phyloP scores from a whole-genome alignment of 768 basidiomycete genomes.

The Hygrocybe coccinea region DNA sequence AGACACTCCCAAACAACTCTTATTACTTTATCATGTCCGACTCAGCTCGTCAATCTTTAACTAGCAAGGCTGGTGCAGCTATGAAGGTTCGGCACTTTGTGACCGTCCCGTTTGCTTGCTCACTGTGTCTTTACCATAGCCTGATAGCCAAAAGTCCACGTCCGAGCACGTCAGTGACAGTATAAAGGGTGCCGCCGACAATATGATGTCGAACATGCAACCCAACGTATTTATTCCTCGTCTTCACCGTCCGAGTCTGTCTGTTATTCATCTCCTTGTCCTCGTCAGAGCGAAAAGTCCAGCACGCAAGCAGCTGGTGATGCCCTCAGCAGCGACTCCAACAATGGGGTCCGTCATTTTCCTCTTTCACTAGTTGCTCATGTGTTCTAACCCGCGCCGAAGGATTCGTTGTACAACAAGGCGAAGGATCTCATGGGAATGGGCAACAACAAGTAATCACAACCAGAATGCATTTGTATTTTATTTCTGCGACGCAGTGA shows the following conservation, averaged over 20 bases:
- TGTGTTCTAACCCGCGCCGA: background rate
- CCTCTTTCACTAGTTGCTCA: background rate
- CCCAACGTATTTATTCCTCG: constrained; percentile 31
- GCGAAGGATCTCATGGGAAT: constrained; percentile 51
- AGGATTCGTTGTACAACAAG: constrained; percentile 45
- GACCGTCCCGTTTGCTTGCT: background rate
- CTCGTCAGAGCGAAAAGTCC: constrained; percentile 48
- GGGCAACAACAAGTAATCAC: constrained; percentile 28
- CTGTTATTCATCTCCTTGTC: background rate
- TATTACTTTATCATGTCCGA: constrained; percentile 43
- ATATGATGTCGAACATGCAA: constrained; percentile 43
- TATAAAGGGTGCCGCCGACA: constrained; percentile 46
- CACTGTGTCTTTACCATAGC: constrained; percentile 29
- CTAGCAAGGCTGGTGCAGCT: constrained; percentile 50
- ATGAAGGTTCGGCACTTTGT: constrained; percentile 38
- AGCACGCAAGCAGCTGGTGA: constrained; percentile 47
- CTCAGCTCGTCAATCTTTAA: constrained; percentile 51
- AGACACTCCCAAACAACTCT: constrained; percentile 9
- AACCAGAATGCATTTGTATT: background rate
- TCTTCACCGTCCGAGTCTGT: background rate
- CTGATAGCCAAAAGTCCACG: constrained; percentile 55
- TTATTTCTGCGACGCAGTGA: background rate
- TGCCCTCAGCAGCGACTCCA: constrained; percentile 42
- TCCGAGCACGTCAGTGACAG: constrained; percentile 48
- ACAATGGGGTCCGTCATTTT: constrained; percentile 34